Percentiles rank a stretch among this genome's conserved stretches.
These are phyloP conservation scores for Fusarium pseudocircinatum DNA, from an alignment of 2,329 filamentous ascomycete species.

Conservation along the genomic window DNA sequence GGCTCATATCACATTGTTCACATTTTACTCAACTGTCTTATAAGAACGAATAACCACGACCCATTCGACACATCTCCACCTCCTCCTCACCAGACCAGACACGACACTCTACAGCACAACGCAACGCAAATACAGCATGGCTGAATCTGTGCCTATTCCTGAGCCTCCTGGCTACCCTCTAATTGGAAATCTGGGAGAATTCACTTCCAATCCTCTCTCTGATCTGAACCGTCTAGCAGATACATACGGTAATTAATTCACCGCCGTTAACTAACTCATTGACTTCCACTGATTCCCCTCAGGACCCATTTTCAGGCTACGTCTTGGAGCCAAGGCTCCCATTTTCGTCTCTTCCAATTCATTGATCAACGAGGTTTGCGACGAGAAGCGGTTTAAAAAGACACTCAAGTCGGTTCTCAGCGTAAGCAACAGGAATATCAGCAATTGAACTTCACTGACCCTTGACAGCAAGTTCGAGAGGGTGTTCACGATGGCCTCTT, in stretches of 20 bases:
- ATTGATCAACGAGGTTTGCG: constrained; percentile 70
- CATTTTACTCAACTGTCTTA: not conserved
- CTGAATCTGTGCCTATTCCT: constrained; percentile 62
- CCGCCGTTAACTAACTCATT: not conserved
- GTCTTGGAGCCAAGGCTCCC: constrained; percentile 17
- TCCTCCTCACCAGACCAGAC: not conserved
- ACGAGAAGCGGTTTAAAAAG: constrained; percentile 74
- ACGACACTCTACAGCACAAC: not conserved
- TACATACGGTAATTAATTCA: constrained; percentile 65
- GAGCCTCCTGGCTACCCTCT: constrained; percentile 71
- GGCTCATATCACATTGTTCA: constrained; percentile 3
- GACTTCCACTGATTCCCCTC: constrained; percentile 4
- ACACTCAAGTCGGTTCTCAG: constrained; percentile 58
- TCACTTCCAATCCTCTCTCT: constrained; percentile 66
- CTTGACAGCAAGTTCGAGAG: constrained; percentile 61
- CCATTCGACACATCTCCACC: not conserved
- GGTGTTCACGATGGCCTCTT: constrained; percentile 73
- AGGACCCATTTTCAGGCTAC: constrained; percentile 38
- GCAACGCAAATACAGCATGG: constrained; percentile 38
- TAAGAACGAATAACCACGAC: not conserved
- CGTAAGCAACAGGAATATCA: constrained; percentile 35
- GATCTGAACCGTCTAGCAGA: constrained; percentile 68
- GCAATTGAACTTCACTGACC: not conserved
- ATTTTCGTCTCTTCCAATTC: constrained; percentile 63
- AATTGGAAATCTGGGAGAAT: constrained; percentile 71